These are phyloP conservation scores for Psilocybe azurescens DNA, from an alignment of 768 basidiomycete genomes.

Conservation along the genomic window DNA sequence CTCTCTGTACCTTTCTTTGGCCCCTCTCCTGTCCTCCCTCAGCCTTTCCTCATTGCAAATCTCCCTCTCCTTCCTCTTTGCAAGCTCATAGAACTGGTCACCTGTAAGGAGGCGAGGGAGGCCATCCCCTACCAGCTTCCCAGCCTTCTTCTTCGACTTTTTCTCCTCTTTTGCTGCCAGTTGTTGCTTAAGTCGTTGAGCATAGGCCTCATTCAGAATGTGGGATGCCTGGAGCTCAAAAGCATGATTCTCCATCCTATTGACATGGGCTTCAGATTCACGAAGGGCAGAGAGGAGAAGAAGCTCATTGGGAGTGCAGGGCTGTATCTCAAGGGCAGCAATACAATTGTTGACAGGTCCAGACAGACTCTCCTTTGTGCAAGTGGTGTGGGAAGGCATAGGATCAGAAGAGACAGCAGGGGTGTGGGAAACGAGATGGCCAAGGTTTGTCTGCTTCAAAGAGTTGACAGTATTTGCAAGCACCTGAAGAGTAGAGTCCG, in stretches of 20 bases:
- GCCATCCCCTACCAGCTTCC: slow-evolving; percentile 28
- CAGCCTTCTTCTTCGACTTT: slow-evolving; percentile 22
- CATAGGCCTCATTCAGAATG: slow-evolving; percentile 30
- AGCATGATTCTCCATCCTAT: slow-evolving; percentile 6
- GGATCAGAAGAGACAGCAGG: too few relatives aligned
- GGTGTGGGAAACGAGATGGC: too few relatives aligned
- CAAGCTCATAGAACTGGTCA: slow-evolving; percentile 23
- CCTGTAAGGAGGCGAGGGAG: slow-evolving; percentile 26
- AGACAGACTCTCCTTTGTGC: too few relatives aligned
- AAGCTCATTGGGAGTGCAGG: slow-evolving; percentile 14
- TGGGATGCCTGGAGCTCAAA: slow-evolving; percentile 26
- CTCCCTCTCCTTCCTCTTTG: slow-evolving; percentile 13
- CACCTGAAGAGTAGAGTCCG: too few relatives aligned
- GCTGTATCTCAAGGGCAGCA: slow-evolving; percentile 11
- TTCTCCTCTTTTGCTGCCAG: slow-evolving; percentile 28
- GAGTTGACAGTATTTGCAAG: too few relatives aligned
- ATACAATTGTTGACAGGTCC: slow-evolving; percentile 17
- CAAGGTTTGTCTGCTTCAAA: too few relatives aligned
- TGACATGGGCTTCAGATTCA: slow-evolving; percentile 1
- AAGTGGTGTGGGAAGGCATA: too few relatives aligned
- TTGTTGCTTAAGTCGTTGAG: slow-evolving; percentile 20
- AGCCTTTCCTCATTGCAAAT: slow-evolving; percentile 11
- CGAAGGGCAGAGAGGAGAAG: slow-evolving; percentile 16
- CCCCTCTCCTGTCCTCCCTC: slow-evolving; percentile 15
- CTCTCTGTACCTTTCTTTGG: slow-evolving; percentile 9